A percentile compares a stretch with the other conserved stretches of the same genome.
phyloP scores from a whole-genome alignment of 2,329 filamentous ascomycete genomes.

The Talaromyces verruculosus region DNA sequence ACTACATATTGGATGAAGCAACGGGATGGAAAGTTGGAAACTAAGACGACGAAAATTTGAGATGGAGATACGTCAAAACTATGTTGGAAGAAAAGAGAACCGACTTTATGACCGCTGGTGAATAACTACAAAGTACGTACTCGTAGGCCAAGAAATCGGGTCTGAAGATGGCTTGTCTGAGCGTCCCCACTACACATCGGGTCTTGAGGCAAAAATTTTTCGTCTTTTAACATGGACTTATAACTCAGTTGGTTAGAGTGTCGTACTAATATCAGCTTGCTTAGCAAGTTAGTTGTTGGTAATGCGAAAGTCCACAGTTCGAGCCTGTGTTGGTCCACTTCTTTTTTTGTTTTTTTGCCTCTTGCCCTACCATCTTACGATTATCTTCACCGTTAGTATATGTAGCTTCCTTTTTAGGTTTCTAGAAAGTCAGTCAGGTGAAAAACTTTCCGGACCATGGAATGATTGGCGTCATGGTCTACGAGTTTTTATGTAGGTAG shows the following conservation, averaged over 20 bases:
- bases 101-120: background rate
- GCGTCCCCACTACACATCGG: accelerated
- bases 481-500: too few species aligned
- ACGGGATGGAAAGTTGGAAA: background rate
- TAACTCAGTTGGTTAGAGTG: conserved; percentile 14
- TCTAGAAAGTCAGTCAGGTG: background rate
- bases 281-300: background rate
- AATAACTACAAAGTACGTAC: background rate
- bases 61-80: background rate
- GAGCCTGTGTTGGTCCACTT: conserved; percentile 11
- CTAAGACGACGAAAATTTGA: background rate
- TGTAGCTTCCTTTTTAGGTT: background rate
- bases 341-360: background rate
- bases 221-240: background rate
- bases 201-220: background rate
- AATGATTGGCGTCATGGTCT: too few species aligned
- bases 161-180: background rate
- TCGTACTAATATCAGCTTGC: conserved; percentile 7
- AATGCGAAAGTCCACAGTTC: conserved; percentile 12
- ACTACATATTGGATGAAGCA: background rate
- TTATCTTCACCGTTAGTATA: background rate
- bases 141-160: background rate
- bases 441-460: background rate
- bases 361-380: background rate
- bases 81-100: background rate